Evolutionary conservation across 208 protist species (phyloP), one percentile per base, ranked within the genome.

Genomic region (Crithidia sp.): DNA sequence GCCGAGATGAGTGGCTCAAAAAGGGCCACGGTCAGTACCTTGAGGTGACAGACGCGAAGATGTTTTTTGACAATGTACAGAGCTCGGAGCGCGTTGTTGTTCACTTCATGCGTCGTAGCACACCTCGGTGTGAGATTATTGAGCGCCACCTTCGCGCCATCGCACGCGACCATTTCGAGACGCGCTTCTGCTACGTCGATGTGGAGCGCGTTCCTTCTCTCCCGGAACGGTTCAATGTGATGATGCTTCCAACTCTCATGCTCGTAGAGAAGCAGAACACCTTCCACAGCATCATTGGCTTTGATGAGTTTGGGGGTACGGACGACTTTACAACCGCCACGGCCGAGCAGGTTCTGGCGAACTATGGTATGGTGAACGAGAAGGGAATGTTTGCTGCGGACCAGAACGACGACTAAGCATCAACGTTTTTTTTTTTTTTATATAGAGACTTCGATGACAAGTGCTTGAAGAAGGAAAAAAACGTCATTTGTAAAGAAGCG

Each of bases 271-370:
- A 92, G 53, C 89, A 92, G 40, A 90, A 96, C 44, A 97, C 91
- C 14, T 89, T 95, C 60, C 87, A 97, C 85, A 95, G 89, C 71
- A 97, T 98, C 71, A 96, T 97, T 60, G 95, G 95, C n/a, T 97
- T 98, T 65, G 95, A 98, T 77, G 93, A 98, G 62, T 93, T 98
- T 69, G 95, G 95, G 5, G 92, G 91, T 37, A 82, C 61, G 9
- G 95, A 97, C 73, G 89, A 96, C 59, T 98, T 98, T 75, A 80
- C 89, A 14, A 96, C 95, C 9, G 71, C 81, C 3, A 86, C 84
- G 39, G 81, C 96, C 14, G 71, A 74, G 54, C 74, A 89, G 52
- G 89, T 96, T 7, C 79, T 97, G 40, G 78, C 74, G 2, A 50
- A 87, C 60, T 91, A 96, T 70, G 91, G 91, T 3, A 95, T 97